Evolutionary conservation across 2,329 filamentous ascomycete genomes (phyloP).

Genomic region (Scopulariopsis brevicaulis): DNA sequence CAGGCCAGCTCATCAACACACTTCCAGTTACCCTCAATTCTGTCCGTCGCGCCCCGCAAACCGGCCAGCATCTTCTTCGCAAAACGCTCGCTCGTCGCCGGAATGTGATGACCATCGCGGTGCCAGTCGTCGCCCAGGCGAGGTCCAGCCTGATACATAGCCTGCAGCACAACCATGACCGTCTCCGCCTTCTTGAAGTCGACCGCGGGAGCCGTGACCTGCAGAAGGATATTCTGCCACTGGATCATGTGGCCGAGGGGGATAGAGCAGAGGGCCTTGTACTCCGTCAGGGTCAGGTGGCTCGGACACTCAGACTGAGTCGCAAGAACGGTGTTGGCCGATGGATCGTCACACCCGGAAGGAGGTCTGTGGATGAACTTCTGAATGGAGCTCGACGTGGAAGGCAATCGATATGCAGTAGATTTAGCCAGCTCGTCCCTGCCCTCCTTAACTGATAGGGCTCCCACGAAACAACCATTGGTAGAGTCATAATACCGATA

Average conservation of each 20-base stretch:
- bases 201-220: constrained; percentile 33
- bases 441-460: not conserved
- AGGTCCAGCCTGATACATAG: constrained; percentile 33
- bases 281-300: constrained; percentile 39
- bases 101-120: constrained; percentile 21
- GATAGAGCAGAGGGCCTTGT: constrained; percentile 36
- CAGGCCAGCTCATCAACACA: constrained; percentile 25
- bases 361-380: constrained; percentile 23
- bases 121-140: not conserved
- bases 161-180: constrained; percentile 33
- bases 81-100: constrained; percentile 20
- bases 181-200: constrained; percentile 39
- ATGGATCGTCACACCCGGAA: constrained; percentile 11
- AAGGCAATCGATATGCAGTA: constrained; percentile 30
- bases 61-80: constrained; percentile 15
- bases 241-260: constrained; percentile 34
- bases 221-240: constrained; percentile 43
- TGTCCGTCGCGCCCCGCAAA: constrained; percentile 17
- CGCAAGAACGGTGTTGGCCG: constrained; percentile 41
- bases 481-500: constrained; percentile 25
- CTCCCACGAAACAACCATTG: constrained; percentile 5
- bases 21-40: constrained; percentile 39
- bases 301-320: constrained; percentile 32
- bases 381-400: constrained; percentile 19
- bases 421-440: constrained; percentile 12